Base-by-base conservation (phyloP, 2,329 filamentous ascomycete genomes). In the Paecilomyces niveus region DNA sequence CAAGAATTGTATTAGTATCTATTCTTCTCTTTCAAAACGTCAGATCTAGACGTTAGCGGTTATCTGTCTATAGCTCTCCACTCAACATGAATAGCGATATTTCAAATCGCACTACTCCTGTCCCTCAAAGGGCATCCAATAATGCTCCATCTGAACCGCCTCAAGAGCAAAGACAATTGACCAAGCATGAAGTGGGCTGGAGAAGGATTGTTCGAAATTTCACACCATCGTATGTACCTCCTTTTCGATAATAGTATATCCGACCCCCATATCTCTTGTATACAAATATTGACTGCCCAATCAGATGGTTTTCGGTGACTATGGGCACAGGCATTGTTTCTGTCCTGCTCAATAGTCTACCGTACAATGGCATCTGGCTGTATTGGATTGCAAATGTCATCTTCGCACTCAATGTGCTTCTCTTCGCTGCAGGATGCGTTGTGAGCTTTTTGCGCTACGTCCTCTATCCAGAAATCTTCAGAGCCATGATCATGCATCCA, bases 381-480 rank as follows among this genome's bases (percentile, higher is more conserved):
- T 74, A 75, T 55, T 76, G 69, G 67, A 67, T 75, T 10, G 75
- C 74, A 1, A 60, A 74, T 31, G 62, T 68, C 15, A 65, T 75
- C 0, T 76, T 77, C 31, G 67, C 62, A 0, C 54, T 76, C 5
- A 76, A 77, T 51, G 66, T 74, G 6, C 32, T 72, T 3, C 65
- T 76, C 7, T 76, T 76, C 53, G 24, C 31, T 7, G 50, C 70
- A 1, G 70, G 67, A 1, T 64, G 80, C 21, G 59, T 73, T 5
- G 78, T 87, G 53, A 85, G 83, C 1, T 58, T 83, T 1, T 68
- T 87, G 2, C 80, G 88, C 3, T 90, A 90, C 64, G 74, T 75
- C 0, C 65, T 89, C 1, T 90, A 88, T 65, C 87, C 86, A 0
- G 79, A 82, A 59, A 85, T 89, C 31, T 90, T 86, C 81, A 67